phyloP scores from a whole-genome alignment of 1,284 basidiomycete species.

The Phaffia rhodozyma region DNA sequence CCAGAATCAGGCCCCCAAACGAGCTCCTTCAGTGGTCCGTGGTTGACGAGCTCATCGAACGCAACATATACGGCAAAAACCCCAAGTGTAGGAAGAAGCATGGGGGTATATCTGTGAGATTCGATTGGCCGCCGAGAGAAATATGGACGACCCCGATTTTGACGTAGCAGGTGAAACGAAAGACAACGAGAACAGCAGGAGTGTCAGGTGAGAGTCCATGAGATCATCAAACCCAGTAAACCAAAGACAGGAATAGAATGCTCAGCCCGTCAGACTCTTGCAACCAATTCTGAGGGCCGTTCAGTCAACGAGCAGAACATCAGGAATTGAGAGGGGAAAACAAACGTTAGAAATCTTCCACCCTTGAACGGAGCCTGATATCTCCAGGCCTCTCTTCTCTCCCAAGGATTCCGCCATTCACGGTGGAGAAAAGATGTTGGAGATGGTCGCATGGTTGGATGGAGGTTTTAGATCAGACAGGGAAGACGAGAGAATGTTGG shows the following conservation, averaged over 20 bases:
- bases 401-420: constrained; percentile 10
- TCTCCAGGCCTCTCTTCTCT: constrained; percentile 10
- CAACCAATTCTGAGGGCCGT: background rate
- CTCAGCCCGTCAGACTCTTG: background rate
- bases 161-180: too few relatives aligned
- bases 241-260: background rate
- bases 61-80: background rate
- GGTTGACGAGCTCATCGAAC: constrained; percentile 11
- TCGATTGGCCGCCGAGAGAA: background rate
- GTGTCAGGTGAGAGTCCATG: too few relatives aligned
- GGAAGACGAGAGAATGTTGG: too few relatives aligned
- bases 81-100: background rate
- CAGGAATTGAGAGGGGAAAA: background rate
- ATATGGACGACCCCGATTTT: background rate
- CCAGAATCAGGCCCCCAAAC: background rate
- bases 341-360: background rate
- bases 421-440: background rate
- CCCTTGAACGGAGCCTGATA: constrained; percentile 11
- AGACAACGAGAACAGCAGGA: too few relatives aligned
- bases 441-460: too few relatives aligned
- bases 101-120: background rate
- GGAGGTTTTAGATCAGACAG: too few relatives aligned
- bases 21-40: constrained; percentile 9
- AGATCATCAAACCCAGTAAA: background rate
- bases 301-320: background rate